Evolutionary conservation across 202 grass and related monocot species (phyloP).

Genomic region (Cymbopogon flexuosus): DNA sequence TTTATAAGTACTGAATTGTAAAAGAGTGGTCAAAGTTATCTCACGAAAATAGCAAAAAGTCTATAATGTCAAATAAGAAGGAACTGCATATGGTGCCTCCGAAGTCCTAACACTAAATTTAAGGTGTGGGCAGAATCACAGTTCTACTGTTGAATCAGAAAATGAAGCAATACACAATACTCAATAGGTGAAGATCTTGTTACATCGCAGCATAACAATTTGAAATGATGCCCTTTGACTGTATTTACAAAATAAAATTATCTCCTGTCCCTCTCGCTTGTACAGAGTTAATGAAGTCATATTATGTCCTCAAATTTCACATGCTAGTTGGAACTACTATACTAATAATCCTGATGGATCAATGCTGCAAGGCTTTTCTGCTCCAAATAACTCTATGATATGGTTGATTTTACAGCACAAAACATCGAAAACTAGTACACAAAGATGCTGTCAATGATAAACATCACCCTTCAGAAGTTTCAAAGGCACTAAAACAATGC

Average conservation of each 20-base stretch:
- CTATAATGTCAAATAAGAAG: neutral
- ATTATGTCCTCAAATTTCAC: neutral
- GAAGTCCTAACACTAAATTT: neutral
- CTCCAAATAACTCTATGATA: neutral
- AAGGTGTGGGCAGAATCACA: neutral
- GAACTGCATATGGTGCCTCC: neutral
- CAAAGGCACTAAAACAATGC: slow-evolving; percentile 14
- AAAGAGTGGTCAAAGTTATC: neutral
- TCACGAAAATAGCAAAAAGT: neutral
- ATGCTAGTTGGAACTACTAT: neutral
- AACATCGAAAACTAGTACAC: neutral
- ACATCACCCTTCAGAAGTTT: neutral
- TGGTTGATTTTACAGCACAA: neutral
- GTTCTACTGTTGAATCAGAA: neutral
- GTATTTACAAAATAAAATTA: neutral
- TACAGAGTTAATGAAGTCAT: neutral
- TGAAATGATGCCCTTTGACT: neutral
- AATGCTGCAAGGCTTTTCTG: neutral
- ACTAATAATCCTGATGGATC: neutral
- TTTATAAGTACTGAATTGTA: neutral
- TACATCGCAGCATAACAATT: neutral
- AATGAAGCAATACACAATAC: neutral
- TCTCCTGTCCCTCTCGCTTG: neutral
- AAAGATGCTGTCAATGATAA: neutral
- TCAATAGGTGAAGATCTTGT: neutral